A percentile compares a stretch with the other conserved stretches of the same genome.
Conservation (phyloP, 805 yeast species). For the Wickerhamiella allomyrinae region DNA sequence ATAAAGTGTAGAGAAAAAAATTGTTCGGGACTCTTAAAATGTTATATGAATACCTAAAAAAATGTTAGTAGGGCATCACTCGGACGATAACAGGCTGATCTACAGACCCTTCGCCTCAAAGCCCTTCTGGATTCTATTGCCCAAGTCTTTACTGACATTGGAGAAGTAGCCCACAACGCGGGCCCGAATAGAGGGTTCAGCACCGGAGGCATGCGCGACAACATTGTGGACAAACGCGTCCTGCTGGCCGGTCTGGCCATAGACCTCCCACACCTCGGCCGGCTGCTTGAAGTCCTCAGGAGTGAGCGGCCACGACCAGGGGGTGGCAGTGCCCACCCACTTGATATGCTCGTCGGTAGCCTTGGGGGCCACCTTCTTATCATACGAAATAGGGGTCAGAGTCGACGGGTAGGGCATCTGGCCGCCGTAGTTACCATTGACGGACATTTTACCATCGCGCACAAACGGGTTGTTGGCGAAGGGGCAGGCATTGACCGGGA, state of each 20-base stretch:
- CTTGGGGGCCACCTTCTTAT: conserved; percentile 21
- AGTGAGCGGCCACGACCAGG: conserved; percentile 73
- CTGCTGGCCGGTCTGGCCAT: conserved; percentile 73
- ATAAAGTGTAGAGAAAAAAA: neutral
- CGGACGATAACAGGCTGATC: too few relatives aligned
- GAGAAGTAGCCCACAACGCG: conserved; percentile 62
- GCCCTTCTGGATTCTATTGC: conserved; percentile 47
- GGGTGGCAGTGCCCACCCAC: conserved; percentile 70
- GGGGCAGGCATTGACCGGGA: conserved; percentile 55
- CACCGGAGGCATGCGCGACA: conserved; percentile 53
- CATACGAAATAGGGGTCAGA: conserved; percentile 24
- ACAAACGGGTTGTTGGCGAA: conserved; percentile 30
- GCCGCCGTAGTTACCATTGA: conserved; percentile 35
- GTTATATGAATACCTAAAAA: neutral
- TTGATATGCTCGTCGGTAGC: conserved; percentile 61
- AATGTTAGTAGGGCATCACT: too few relatives aligned
- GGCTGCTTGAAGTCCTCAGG: conserved; percentile 70
- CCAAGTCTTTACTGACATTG: conserved; percentile 57
- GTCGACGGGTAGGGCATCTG: conserved; percentile 39
- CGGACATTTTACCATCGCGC: conserved; percentile 49
- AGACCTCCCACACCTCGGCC: conserved; percentile 59
- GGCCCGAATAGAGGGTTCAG: conserved; percentile 65
- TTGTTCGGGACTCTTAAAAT: neutral
- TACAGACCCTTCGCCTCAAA: too few relatives aligned
- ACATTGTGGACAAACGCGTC: conserved; percentile 70